These are phyloP conservation scores for Stramenopiles sp. DNA, from an alignment of 352 stramenopile genomes.

Conservation along the genomic window DNA sequence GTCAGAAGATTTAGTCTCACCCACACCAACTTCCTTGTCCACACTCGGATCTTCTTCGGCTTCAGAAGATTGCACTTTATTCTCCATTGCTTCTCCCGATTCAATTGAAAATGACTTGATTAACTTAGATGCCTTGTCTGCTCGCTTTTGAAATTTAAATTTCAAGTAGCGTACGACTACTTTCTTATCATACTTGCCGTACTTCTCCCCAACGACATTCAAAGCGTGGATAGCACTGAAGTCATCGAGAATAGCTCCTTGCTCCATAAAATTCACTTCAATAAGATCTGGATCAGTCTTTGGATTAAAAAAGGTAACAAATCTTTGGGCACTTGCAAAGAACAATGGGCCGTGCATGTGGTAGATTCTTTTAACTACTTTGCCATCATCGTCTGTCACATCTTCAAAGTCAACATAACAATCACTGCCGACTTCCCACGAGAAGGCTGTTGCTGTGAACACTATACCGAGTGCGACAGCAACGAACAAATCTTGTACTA, in stretches of 20 bases:
- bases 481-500: constrained; percentile 57
- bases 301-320: constrained; percentile 51
- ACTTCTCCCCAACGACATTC: constrained; percentile 42
- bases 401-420: constrained; percentile 19
- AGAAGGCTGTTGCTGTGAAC: constrained; percentile 51
- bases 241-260: constrained; percentile 48
- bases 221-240: constrained; percentile 57
- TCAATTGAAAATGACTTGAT: too few species aligned
- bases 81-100: too few species aligned
- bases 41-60: too few species aligned
- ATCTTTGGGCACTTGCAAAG: constrained; percentile 47
- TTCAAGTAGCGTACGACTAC: constrained; percentile 42
- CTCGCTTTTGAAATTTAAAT: too few species aligned
- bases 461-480: constrained; percentile 56
- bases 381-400: constrained; percentile 27
- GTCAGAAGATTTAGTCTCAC: too few species aligned
- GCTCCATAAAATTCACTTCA: constrained; percentile 45
- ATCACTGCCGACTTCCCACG: constrained; percentile 40
- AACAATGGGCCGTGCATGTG: constrained; percentile 44
- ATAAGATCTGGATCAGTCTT: constrained; percentile 38
- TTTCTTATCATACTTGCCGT: constrained; percentile 43
- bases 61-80: too few species aligned
- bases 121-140: too few species aligned
- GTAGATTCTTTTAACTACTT: constrained; percentile 41
- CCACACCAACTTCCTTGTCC: too few species aligned